Conservation (phyloP, 306 rosid genomes). For the Quercus berberidifolia region DNA sequence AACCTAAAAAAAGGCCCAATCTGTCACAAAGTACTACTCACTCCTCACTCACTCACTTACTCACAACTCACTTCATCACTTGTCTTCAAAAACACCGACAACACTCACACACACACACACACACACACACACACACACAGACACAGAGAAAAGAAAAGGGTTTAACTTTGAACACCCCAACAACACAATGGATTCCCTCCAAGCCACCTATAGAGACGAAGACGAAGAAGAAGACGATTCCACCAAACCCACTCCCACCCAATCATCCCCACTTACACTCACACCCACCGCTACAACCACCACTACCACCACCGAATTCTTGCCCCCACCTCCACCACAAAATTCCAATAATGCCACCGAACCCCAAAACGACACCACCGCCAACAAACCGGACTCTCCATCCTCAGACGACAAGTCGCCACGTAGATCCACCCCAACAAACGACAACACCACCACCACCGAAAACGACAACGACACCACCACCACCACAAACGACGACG, state of each 20-base stretch:
- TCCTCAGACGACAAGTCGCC: slow-evolving; percentile 37
- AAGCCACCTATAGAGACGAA: slow-evolving; percentile 71
- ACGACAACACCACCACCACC: slow-evolving; percentile 20
- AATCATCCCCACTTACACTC: neutral
- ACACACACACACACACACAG: neutral
- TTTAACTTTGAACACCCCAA: neutral
- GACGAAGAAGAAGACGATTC: slow-evolving; percentile 68
- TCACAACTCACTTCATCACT: too few relatives aligned
- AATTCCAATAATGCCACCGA: slow-evolving; percentile 42
- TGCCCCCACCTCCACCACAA: slow-evolving; percentile 21
- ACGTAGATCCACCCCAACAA: slow-evolving; percentile 35
- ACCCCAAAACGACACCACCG: slow-evolving; percentile 33
- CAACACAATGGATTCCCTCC: slow-evolving; percentile 61
- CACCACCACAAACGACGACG: slow-evolving; percentile 24
- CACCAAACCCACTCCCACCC: slow-evolving; percentile 3
- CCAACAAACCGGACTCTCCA: slow-evolving; percentile 55
- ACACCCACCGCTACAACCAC: slow-evolving; percentile 6
- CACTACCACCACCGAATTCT: slow-evolving; percentile 28
- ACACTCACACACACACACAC: neutral
- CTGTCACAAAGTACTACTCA: too few relatives aligned
- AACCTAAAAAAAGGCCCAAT: too few relatives aligned
- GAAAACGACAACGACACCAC: slow-evolving; percentile 33
- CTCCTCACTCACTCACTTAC: too few relatives aligned
- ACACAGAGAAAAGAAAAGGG: neutral
- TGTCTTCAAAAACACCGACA: neutral